Conservation (phyloP, 768 basidiomycete genomes). For the Leccinum obscurum region DNA sequence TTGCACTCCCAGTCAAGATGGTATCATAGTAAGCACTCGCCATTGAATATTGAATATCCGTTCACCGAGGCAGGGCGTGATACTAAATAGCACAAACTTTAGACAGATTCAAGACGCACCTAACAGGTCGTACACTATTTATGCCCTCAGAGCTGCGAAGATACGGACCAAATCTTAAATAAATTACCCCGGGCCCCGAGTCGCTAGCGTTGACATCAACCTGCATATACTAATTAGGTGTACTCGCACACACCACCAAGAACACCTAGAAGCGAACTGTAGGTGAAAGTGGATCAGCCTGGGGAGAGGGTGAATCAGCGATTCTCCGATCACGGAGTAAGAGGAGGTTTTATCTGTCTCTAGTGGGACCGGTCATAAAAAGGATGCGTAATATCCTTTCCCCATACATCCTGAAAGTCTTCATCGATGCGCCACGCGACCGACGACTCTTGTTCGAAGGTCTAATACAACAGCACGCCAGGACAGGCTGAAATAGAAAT, state of each 20-base stretch:
- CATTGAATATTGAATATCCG: background rate
- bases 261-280: background rate
- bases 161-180: background rate
- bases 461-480: conserved; percentile 23
- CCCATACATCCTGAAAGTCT: conserved; percentile 53
- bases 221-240: background rate
- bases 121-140: background rate
- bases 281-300: background rate
- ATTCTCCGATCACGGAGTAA: background rate
- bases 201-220: background rate
- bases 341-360: background rate
- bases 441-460: conserved; percentile 34
- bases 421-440: conserved; percentile 52
- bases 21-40: background rate
- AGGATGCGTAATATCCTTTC: conserved; percentile 21
- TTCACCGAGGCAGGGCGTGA: background rate
- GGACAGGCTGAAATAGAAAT: conserved; percentile 62
- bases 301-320: background rate
- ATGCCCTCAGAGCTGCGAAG: background rate
- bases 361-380: background rate
- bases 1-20: background rate
- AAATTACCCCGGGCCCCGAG: background rate
- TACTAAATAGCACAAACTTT: background rate
- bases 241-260: background rate
- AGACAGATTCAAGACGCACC: background rate